Evolutionary conservation across 495 filamentous ascomycete species (phyloP).

Genomic region (Penicillium lividum): DNA sequence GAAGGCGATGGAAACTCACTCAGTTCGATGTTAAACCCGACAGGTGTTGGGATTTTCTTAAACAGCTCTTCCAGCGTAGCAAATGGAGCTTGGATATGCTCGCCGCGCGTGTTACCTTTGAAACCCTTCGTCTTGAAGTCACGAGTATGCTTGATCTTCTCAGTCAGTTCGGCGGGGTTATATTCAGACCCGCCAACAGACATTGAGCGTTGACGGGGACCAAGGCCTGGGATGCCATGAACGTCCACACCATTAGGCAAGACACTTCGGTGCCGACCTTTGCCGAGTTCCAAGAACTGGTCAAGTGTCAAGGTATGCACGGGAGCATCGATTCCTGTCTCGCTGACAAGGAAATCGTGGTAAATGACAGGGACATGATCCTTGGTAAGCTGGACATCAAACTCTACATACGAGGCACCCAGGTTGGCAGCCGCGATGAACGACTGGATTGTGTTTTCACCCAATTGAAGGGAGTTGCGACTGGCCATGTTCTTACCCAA

Average conservation of each 20-base stretch:
- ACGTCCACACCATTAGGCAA: conserved; percentile 19
- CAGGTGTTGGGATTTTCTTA: conserved; percentile 70
- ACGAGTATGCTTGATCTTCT: conserved; percentile 95
- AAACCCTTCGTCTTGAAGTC: conserved; percentile 92
- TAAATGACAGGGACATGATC: conserved; percentile 99
- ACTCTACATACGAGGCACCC: conserved; percentile 89
- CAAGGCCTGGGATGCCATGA: conserved; percentile 19
- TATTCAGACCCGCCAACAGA: conserved; percentile 56
- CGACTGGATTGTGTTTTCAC: conserved; percentile 92
- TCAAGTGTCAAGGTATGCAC: conserved; percentile 94
- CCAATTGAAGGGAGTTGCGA: conserved; percentile 84
- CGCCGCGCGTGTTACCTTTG: conserved; percentile 92
- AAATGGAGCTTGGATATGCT: conserved; percentile 92
- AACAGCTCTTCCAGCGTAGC: conserved; percentile 95
- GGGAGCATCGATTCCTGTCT: conserved; percentile 96
- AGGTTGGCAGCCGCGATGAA: conserved; percentile 96
- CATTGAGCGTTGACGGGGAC: conserved; percentile 53
- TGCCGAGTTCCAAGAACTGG: conserved; percentile 84
- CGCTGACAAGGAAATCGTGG: conserved; percentile 97
- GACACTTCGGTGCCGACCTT: conserved; percentile 28
- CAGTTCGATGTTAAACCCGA: conserved; percentile 98
- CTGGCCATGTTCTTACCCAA: conserved; percentile 87
- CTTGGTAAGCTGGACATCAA: conserved; percentile 96
- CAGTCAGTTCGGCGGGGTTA: conserved; percentile 64
- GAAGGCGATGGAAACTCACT: conserved; percentile 49